Evolutionary conservation across 2,329 filamentous ascomycete species (phyloP).

Genomic region (Trichoderma sp.): DNA sequence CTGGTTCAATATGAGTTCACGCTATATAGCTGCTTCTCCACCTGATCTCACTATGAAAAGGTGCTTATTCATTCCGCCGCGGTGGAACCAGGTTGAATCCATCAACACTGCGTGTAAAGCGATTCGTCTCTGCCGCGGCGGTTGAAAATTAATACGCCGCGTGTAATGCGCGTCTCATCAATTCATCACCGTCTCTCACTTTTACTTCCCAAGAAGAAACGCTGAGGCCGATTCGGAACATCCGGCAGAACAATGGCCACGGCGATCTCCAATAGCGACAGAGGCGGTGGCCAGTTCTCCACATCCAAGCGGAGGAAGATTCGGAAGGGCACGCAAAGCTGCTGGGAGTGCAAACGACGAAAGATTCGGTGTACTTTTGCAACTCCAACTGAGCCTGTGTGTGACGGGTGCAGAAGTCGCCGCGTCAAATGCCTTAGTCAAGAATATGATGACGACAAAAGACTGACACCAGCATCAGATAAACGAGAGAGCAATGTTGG

Average conservation of each 20-base stretch:
- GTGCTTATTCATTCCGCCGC: not conserved
- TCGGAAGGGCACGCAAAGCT: constrained; percentile 61
- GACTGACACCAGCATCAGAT: not conserved
- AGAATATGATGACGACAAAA: constrained; percentile 47
- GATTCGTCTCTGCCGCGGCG: not conserved
- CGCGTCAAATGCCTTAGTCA: constrained; percentile 52
- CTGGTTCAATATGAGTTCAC: not conserved
- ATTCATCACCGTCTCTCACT: not conserved
- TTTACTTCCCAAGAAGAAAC: not conserved
- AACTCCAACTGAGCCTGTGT: constrained; percentile 43
- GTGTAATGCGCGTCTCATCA: not conserved
- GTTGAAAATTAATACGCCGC: not conserved
- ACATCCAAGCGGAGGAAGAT: constrained; percentile 35
- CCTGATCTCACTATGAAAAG: not conserved
- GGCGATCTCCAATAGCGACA: not conserved
- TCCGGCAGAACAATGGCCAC: not conserved
- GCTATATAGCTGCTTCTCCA: not conserved
- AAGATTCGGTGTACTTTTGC: constrained; percentile 57
- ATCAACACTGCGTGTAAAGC: not conserved
- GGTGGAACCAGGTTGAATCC: not conserved
- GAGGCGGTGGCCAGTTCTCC: not conserved
- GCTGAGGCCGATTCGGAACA: not conserved
- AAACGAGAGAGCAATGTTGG: not conserved
- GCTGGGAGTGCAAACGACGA: constrained; percentile 62
- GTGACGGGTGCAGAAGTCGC: constrained; percentile 51